Conservation (phyloP, 441 rosid genomes). For the Monsonia emarginata region DNA sequence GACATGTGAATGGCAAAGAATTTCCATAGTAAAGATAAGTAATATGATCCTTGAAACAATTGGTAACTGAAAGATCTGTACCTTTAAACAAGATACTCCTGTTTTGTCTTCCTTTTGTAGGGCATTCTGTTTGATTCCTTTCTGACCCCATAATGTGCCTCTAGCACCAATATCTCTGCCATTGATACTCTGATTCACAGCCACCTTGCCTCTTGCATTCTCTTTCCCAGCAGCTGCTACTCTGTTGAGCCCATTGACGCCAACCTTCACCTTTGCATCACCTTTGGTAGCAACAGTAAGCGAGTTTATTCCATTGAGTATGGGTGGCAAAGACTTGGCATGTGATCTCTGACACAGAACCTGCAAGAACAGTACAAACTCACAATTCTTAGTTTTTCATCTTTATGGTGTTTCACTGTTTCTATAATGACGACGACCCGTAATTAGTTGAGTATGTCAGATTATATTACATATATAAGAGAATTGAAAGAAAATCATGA, state of each 20-base stretch:
- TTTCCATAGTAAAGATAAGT: neutral
- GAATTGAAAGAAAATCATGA: neutral
- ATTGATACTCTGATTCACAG: constrained; percentile 17
- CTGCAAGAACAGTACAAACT: constrained; percentile 23
- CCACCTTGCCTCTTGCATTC: constrained; percentile 22
- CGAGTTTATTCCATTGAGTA: constrained; percentile 20
- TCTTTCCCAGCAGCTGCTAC: constrained; percentile 29
- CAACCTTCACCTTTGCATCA: constrained; percentile 15
- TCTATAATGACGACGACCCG: neutral
- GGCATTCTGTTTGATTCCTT: constrained; percentile 16
- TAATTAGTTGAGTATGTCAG: neutral
- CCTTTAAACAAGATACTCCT: constrained; percentile 29
- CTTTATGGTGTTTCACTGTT: neutral
- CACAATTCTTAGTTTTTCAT: neutral
- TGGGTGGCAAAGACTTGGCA: constrained; percentile 22
- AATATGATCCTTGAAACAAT: neutral
- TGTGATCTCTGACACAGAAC: constrained; percentile 15
- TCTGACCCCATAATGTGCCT: constrained; percentile 19
- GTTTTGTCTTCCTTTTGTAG: constrained; percentile 19
- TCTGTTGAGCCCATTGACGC: constrained; percentile 14
- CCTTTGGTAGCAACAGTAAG: constrained; percentile 16
- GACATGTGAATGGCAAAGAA: neutral
- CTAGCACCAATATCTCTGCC: constrained; percentile 19
- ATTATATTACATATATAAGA: too few relatives aligned
- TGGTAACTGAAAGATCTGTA: constrained; percentile 11